phyloP scores from a whole-genome alignment of 345 rosid species.

The Aethionema arabicum region DNA sequence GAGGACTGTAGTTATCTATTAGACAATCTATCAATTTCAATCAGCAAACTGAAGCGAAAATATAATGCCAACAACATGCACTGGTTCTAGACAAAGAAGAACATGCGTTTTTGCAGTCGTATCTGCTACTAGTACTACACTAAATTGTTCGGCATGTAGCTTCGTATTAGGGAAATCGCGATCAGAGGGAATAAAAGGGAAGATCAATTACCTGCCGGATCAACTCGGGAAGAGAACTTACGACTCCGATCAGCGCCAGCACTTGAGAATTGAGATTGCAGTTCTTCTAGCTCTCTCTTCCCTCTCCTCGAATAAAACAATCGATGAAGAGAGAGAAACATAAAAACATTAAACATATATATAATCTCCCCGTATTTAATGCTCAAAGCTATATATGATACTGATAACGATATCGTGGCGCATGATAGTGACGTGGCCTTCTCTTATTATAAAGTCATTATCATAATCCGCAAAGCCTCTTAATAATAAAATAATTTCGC shows the following conservation, averaged over 20 bases:
- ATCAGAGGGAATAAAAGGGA: not conserved
- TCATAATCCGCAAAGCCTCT: no score
- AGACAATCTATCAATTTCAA: conserved; percentile 16
- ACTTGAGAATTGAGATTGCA: conserved; percentile 23
- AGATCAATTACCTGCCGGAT: conserved; percentile 29
- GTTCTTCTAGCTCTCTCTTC: conserved; percentile 4
- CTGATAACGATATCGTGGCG: conserved; percentile 44
- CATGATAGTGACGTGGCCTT: conserved; percentile 41
- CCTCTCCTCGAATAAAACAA: conserved; percentile 24
- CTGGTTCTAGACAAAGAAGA: no score
- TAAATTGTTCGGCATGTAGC: not conserved
- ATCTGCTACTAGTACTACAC: not conserved
- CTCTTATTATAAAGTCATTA: no score
- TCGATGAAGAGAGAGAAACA: conserved; percentile 40
- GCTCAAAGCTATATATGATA: conserved; percentile 16
- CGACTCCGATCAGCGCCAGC: conserved; percentile 49
- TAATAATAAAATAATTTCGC: no score
- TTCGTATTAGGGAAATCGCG: conserved; percentile 31
- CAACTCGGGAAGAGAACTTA: conserved; percentile 19
- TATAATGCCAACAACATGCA: no score
- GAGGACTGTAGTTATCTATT: not conserved
- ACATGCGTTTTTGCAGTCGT: no score
- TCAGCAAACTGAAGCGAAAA: conserved; percentile 1
- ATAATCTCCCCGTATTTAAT: conserved; percentile 27
- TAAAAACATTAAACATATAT: conserved; percentile 5